Evolutionary conservation across 345 rosid genomes (phyloP), one percentile per base, ranked within the genome.

Genomic region (Populus davidiana): DNA sequence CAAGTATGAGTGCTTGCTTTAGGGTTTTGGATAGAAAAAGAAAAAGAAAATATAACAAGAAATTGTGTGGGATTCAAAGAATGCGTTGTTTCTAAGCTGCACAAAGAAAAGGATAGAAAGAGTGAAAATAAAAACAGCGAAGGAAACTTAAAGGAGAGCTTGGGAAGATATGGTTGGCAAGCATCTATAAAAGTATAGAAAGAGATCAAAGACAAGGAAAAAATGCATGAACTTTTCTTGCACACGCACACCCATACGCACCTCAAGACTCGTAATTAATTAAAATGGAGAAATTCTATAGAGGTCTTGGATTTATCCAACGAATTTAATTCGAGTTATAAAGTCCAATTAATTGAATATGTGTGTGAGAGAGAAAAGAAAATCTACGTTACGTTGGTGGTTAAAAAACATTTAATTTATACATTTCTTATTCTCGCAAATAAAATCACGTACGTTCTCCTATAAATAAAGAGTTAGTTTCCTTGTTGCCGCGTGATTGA

Each of bases 71-170:
- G 86, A 72, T 66, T 78, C 67, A 81, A 78, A 75, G 91, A 86
- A 87, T 76, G 97, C 97, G 93, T 92, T 87, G 91, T 88, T 85
- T 84, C 73, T 86, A 92, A 88, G 97, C 95, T 82, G 91, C 88
- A 87, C 84, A 85, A 70, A 74, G 70, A 63, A 73, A 81, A 77
- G 71, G 75, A 64, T 47, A 72, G 54, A 77, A 71, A 80, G 64
- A 75, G 56, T 73, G 44, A 68, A 67, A 79, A 73, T 23, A 29
- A 47, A 86, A 80, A 43, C 70, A 81, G 77, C 74, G 83, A 77
- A 70, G 75, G 75, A 77, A 80, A 76, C 75, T 71, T 75, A 83
- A 83, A 86, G 80, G 79, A 79, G 83, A 83, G 86, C 78, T 82
- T 85, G 89, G 88, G 89, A 78, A 85, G 88, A 91, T 85, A 86